A percentile compares a stretch with the other conserved stretches of the same genome.
phyloP scores from a whole-genome alignment of 345 rosid genomes.

The Arabidopsis arenosa region DNA sequence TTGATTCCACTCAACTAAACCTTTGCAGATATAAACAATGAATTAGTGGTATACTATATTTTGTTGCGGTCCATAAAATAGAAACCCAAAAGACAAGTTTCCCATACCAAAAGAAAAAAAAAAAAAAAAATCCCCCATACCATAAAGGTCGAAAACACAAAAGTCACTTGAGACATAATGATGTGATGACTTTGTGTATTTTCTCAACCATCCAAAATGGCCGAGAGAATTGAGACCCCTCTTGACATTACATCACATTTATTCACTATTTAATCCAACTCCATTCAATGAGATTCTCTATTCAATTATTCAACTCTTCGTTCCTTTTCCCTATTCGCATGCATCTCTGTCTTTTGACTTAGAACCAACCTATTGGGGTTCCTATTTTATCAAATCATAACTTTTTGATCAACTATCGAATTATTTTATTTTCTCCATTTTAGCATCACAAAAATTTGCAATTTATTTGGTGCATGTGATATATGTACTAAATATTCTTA shows the following conservation, averaged over 20 bases:
- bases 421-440: not conserved
- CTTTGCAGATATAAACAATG: too few species aligned
- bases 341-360: not conserved
- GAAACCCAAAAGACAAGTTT: constrained; percentile 4
- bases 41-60: too few species aligned
- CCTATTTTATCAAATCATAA: constrained; percentile 5
- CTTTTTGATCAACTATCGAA: not conserved
- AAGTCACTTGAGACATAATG: constrained; percentile 40
- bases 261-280: constrained; percentile 25
- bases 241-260: constrained; percentile 37
- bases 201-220: constrained; percentile 41
- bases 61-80: not conserved
- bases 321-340: not conserved
- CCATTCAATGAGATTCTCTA: constrained; percentile 8
- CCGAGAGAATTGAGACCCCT: constrained; percentile 19
- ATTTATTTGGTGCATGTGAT: not conserved
- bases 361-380: not conserved
- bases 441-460: not conserved
- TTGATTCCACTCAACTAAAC: not conserved
- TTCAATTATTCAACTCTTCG: constrained; percentile 20
- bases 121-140: constrained; percentile 8
- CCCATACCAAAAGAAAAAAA: constrained; percentile 22
- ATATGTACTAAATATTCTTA: not conserved
- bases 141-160: not conserved
- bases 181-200: constrained; percentile 35